Evolutionary conservation across 306 rosid species (phyloP).

Genomic region (Fragaria iinumae): DNA sequence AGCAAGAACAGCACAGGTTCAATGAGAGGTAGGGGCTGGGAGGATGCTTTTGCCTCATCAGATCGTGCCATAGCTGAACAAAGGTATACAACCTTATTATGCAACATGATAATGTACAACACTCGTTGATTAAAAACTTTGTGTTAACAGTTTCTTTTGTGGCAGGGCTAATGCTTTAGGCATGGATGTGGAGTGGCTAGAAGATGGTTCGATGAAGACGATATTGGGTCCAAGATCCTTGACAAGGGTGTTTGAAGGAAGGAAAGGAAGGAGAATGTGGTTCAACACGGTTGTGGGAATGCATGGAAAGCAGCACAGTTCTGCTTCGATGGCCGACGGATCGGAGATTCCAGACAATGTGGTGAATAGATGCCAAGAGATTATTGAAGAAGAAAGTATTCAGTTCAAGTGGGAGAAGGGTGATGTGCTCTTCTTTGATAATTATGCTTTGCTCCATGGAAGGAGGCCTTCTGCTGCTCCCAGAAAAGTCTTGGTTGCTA

Average conservation of each 20-base stretch:
- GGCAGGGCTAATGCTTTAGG: conserved; percentile 63
- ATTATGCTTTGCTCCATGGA: conserved; percentile 80
- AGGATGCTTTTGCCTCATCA: conserved; percentile 65
- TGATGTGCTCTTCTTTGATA: conserved; percentile 81
- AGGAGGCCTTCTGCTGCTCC: conserved; percentile 94
- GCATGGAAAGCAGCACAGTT: conserved; percentile 77
- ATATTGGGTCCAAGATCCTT: conserved; percentile 48
- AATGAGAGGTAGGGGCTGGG: conserved; percentile 94
- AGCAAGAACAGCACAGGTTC: conserved; percentile 52
- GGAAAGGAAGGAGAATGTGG: conserved; percentile 84
- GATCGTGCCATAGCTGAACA: conserved; percentile 56
- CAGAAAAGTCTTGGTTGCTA: conserved; percentile 66
- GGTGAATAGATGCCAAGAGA: conserved; percentile 74
- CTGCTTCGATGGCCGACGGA: conserved; percentile 75
- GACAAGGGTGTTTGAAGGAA: conserved; percentile 75
- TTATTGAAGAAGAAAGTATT: conserved; percentile 87
- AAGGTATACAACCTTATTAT: conserved; percentile 34
- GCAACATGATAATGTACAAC: neutral
- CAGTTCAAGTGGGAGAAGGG: conserved; percentile 90
- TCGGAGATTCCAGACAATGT: conserved; percentile 54
- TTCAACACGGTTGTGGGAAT: conserved; percentile 78
- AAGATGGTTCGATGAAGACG: conserved; percentile 59
- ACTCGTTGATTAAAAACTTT: neutral
- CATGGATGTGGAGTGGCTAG: conserved; percentile 77
- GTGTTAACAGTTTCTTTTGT: neutral